Conservation (phyloP, 1,139 yeast species). For the Tardiomyces depauwii region DNA sequence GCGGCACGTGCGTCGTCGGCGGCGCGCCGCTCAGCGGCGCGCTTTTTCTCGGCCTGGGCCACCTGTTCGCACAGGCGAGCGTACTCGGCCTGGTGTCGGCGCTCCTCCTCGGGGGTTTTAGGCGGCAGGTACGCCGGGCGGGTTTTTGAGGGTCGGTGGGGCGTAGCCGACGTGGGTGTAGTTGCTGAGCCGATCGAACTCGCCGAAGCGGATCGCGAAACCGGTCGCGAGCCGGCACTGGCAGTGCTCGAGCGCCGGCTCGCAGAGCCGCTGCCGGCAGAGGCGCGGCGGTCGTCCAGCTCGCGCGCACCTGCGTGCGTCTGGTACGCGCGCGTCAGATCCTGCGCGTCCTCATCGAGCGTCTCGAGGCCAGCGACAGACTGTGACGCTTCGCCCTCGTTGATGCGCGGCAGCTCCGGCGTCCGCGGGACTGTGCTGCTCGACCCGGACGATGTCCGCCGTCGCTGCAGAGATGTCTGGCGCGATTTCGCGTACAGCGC, state of each 20-base stretch:
- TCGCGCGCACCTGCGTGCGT: conserved; percentile 1
- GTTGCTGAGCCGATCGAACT: conserved; percentile 1
- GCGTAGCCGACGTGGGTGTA: background rate
- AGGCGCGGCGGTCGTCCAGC: conserved; percentile 1
- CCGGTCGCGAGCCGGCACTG: too few species aligned
- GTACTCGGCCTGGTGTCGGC: conserved; percentile 45
- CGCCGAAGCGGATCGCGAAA: too few species aligned
- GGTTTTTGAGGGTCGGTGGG: conserved; percentile 32
- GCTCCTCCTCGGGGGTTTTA: conserved; percentile 42
- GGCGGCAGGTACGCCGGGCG: conserved; percentile 64
- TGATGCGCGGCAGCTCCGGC: conserved; percentile 6
- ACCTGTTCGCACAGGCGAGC: conserved; percentile 41
- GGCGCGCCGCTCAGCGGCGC: conserved; percentile 16
- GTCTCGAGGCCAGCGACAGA: conserved; percentile 14
- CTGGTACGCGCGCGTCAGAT: conserved; percentile 31
- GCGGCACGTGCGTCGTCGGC: conserved; percentile 16
- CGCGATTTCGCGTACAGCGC: conserved; percentile 29
- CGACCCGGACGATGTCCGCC: conserved; percentile 1
- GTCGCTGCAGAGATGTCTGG: background rate
- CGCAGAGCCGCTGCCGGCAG: background rate
- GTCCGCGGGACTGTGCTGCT: conserved; percentile 2
- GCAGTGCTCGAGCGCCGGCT: too few species aligned
- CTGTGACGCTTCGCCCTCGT: conserved; percentile 14
- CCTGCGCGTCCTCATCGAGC: conserved; percentile 36
- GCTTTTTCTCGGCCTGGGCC: conserved; percentile 18